Base-by-base conservation (phyloP, 2,329 filamentous ascomycete genomes). In the Cladosporium sp. region DNA sequence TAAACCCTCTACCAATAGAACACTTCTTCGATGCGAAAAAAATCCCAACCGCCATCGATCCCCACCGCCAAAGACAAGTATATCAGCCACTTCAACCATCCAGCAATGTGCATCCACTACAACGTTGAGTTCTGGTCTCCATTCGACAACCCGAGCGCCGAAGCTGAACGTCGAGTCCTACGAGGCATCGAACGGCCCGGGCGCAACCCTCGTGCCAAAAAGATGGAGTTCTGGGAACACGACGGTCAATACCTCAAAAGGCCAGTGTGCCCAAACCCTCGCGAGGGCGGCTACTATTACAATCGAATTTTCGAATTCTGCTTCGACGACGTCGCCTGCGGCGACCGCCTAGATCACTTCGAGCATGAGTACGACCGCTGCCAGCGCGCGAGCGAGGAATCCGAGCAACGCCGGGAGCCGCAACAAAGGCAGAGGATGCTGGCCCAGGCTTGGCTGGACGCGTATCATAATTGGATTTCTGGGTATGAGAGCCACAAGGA, bases 91-190 rank as follows among this genome's bases (percentile, higher is more conserved):
- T 9, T 27, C 22, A 27, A 27, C 5, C 11, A 3, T 20, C 36
- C 4, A 38, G 20, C 36, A 11, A 36, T 43, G 41, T 43, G 41
- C 30, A 43, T 35, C 16, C 29, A 43, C 29, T 43, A 43, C 41
- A 43, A 16, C 15, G n/a, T 43, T 18, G 41, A 43, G 7, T 43
- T 43, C 29, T 43, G 30, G 41, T 20, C 41, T 35, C 41, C 41
- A 3, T 22, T 32, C 19, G 2, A 27, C n/a, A 35, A 20, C 29
- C 41, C 41, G 7, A 43, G 30, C 30, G 41, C 41, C 30, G 16
- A 22, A 9, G 13, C 30, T 29, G 41, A 36, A 13, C 30, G 41
- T 11, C 18, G 41, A 35, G 41, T 22, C 3, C 12, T 43, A 29
- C 41, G 41, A 18, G 41, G 41, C 12, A 19, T 43, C 29, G 16